A percentile compares a stretch with the other conserved stretches of the same genome.
These are phyloP conservation scores for Pseudopyricularia cyperi DNA, from an alignment of 2,329 filamentous ascomycete species.

Conservation along the genomic window DNA sequence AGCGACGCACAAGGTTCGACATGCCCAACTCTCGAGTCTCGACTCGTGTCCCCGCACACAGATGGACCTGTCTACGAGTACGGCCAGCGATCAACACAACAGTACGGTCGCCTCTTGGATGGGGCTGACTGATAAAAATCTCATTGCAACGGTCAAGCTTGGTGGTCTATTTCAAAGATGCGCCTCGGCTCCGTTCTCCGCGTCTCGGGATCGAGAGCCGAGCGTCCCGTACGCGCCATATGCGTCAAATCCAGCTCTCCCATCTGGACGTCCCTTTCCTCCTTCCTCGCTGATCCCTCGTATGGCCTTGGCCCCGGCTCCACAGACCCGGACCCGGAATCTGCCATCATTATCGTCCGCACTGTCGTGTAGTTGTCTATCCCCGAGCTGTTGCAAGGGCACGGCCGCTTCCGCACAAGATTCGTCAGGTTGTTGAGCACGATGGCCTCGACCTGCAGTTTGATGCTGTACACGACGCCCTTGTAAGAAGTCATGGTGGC, in stretches of 20 bases:
- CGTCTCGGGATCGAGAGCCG: not conserved
- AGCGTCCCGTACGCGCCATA: not conserved
- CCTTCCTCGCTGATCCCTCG: not conserved
- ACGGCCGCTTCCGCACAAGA: constrained; percentile 1
- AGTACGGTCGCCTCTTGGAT: no score
- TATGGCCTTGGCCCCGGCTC: not conserved
- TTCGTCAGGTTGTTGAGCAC: constrained; percentile 4
- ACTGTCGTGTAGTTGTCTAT: not conserved
- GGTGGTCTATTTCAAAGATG: not conserved
- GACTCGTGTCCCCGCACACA: no score
- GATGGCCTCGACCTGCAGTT: constrained; percentile 4
- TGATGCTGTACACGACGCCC: constrained; percentile 4
- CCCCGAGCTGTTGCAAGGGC: not conserved
- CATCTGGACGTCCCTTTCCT: no score
- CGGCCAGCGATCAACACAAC: no score
- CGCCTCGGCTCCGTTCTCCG: not conserved
- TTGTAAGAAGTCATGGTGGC: constrained; percentile 4
- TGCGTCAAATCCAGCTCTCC: not conserved
- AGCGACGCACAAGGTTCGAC: no score
- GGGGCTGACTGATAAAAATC: not conserved
- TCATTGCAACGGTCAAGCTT: not conserved
- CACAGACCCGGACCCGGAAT: no score
- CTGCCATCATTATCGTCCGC: no score
- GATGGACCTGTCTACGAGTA: no score
- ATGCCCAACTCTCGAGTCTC: no score